These are phyloP conservation scores for Anacardium occidentale DNA, from an alignment of 345 rosid species.

Conservation along the genomic window DNA sequence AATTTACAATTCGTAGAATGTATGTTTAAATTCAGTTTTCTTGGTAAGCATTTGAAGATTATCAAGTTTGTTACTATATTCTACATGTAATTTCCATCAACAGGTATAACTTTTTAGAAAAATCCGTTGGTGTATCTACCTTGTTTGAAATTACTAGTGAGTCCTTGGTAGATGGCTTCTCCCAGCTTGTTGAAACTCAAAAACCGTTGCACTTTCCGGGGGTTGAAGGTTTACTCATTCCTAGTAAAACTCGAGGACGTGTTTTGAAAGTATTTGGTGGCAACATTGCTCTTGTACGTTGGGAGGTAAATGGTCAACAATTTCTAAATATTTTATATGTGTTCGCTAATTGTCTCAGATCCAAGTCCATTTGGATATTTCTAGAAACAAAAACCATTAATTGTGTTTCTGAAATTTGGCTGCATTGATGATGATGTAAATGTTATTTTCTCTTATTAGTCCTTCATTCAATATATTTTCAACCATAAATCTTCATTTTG, in stretches of 20 bases:
- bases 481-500: neutral
- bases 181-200: slow-evolving; percentile 67
- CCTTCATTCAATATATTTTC: no score
- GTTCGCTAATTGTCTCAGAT: slow-evolving; percentile 12
- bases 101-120: slow-evolving; percentile 91
- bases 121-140: slow-evolving; percentile 80
- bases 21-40: neutral
- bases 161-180: slow-evolving; percentile 47
- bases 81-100: slow-evolving; percentile 17
- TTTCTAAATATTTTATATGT: slow-evolving; percentile 6
- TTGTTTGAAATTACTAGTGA: slow-evolving; percentile 60
- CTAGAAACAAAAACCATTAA: slow-evolving; percentile 4
- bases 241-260: slow-evolving; percentile 71
- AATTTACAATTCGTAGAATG: neutral
- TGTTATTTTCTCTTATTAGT: no score
- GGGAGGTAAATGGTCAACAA: slow-evolving; percentile 69
- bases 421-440: neutral
- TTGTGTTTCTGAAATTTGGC: slow-evolving; percentile 2
- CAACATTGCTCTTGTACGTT: slow-evolving; percentile 78
- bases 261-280: slow-evolving; percentile 57
- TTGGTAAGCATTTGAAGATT: neutral
- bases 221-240: slow-evolving; percentile 73
- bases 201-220: slow-evolving; percentile 70
- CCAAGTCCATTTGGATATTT: slow-evolving; percentile 5
- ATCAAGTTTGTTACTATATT: neutral